These are phyloP conservation scores for Candida sp. DNA, from an alignment of 1,139 yeast genomes.

Conservation along the genomic window DNA sequence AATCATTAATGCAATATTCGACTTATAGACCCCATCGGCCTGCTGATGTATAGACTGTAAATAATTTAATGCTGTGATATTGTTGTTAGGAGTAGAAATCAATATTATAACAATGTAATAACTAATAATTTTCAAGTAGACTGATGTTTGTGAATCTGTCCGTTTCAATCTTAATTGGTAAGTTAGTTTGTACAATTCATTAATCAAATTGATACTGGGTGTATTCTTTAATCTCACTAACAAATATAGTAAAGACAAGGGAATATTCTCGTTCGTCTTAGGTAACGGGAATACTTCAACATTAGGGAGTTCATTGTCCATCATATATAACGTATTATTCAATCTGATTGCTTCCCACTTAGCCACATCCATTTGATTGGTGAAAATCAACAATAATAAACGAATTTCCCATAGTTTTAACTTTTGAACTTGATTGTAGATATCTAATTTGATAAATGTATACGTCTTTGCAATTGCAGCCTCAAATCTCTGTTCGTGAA, in stretches of 20 bases:
- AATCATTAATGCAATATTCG: conserved; percentile 17
- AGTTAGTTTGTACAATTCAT: conserved; percentile 38
- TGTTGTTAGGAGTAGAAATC: conserved; percentile 24
- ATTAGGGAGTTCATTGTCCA: conserved; percentile 21
- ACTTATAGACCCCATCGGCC: conserved; percentile 8
- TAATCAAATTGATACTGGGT: conserved; percentile 32
- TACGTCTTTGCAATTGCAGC: conserved; percentile 10
- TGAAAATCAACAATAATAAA: conserved; percentile 27
- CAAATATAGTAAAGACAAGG: conserved; percentile 23
- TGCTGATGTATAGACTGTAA: neutral
- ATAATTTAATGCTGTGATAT: conserved; percentile 19
- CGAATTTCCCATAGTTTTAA: conserved; percentile 39
- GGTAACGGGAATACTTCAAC: conserved; percentile 34
- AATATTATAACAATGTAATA: conserved; percentile 32
- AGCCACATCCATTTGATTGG: conserved; percentile 26
- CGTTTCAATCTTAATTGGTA: conserved; percentile 32
- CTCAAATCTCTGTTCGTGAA: conserved; percentile 3
- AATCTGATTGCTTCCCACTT: conserved; percentile 36
- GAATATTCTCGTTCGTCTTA: conserved; percentile 19
- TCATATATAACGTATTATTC: conserved; percentile 32
- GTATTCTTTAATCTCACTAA: conserved; percentile 35
- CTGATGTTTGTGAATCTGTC: conserved; percentile 2
- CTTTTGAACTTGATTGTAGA: conserved; percentile 4
- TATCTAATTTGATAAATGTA: conserved; percentile 10
- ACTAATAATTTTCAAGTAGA: conserved; percentile 23